Base-by-base conservation (phyloP, 78 protist genomes). In the Dictyostelium capitatum region DNA sequence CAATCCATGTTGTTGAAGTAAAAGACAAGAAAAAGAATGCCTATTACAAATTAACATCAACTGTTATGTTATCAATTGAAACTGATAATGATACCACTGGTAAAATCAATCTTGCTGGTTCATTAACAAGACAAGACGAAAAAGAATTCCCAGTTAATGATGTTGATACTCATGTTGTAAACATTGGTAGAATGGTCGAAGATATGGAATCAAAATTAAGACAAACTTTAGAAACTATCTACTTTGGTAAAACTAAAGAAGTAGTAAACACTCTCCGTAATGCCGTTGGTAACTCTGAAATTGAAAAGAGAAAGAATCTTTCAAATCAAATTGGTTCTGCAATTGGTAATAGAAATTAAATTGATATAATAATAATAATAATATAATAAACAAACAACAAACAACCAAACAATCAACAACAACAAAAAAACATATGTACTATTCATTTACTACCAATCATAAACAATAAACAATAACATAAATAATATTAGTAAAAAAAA, bases 181-280 rank as follows among this genome's bases (percentile, higher is more conserved):
- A 98, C 98, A 97, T 98, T 62, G 99, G 99, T 37, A 54, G 69
- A 77, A 97, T 98, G 98, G 96, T 98, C 32, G 99, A 98, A 87
- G 97, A 97, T 32, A 97, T 97, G 98, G 99, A 98, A 89, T 89
- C 74, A 48, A 81, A 84, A 51, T 64, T 98, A 91, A 83, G 99
- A 53, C 91, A 65, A 78, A 89, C 97, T 62, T 92, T 98, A 53
- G 94, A 98, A 32, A 84, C 92, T 57, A 97, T 98, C 75, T 98
- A 98, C 96, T 98, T 98, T 95, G 98, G 98, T 47, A 97, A 97
- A 95, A 98, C 99, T 48, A 94, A 94, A 87, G 99, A 98, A 64
- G 95, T 98, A 12, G 97, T 96, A 72, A 80, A 85, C 89, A 83
- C 70, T 7, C 78, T 93, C 47, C 89, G 89, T 72, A 47, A 57